These are phyloP conservation scores for Dalbergia cochinchinensis DNA, from an alignment of 306 rosid genomes.

Conservation along the genomic window DNA sequence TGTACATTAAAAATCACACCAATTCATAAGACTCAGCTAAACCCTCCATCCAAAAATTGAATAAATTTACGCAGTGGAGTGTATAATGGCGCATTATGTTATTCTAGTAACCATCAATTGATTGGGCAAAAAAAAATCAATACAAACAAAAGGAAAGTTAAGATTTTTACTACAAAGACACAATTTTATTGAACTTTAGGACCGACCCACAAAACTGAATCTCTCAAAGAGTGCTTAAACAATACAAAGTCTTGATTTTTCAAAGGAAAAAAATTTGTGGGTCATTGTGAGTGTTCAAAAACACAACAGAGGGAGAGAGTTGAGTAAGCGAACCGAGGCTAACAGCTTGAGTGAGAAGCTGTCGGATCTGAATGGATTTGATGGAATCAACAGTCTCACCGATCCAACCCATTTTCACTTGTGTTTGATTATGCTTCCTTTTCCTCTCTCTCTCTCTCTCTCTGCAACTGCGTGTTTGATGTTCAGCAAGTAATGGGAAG, in stretches of 20 bases:
- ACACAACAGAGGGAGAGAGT: background rate
- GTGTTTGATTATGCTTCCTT: background rate
- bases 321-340: constrained; percentile 74
- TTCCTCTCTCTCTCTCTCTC: background rate
- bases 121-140: constrained; percentile 12
- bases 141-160: background rate
- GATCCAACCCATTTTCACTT: constrained; percentile 70
- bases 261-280: background rate
- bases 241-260: background rate
- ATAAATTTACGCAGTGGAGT: background rate
- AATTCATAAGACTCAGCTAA: background rate
- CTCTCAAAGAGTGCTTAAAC: background rate
- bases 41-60: background rate
- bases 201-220: background rate
- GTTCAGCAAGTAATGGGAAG: background rate
- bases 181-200: background rate
- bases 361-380: constrained; percentile 91
- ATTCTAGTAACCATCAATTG: background rate
- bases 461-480: background rate
- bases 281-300: background rate
- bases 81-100: background rate
- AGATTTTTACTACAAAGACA: background rate
- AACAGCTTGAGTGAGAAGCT: constrained; percentile 76
- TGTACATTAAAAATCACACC: background rate
- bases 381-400: constrained; percentile 76